phyloP scores from a whole-genome alignment of 2,329 filamentous ascomycete species.

The Cladophialophora chaetospira region DNA sequence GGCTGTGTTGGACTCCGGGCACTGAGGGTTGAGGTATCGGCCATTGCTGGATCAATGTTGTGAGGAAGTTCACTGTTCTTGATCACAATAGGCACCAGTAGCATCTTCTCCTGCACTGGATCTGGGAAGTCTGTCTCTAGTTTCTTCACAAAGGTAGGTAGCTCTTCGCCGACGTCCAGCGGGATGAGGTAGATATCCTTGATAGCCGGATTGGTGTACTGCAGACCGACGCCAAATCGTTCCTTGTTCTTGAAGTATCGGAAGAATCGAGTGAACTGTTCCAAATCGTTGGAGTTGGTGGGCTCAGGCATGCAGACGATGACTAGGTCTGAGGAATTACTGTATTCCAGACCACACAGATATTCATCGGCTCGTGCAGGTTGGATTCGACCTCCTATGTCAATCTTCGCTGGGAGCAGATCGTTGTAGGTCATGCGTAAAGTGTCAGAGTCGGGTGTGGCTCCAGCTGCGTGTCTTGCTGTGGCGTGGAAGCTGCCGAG shows the following conservation, averaged over 20 bases:
- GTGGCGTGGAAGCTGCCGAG: constrained; percentile 73
- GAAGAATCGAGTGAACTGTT: constrained; percentile 74
- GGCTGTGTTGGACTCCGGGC: constrained; percentile 20
- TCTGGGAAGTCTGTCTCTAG: constrained; percentile 83
- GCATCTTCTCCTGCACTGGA: constrained; percentile 70
- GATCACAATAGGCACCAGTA: constrained; percentile 84
- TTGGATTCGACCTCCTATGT: constrained; percentile 71
- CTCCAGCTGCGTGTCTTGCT: constrained; percentile 83
- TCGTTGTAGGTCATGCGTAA: constrained; percentile 63
- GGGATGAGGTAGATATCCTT: constrained; percentile 92
- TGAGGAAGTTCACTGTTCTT: constrained; percentile 56
- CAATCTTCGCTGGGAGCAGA: constrained; percentile 67
- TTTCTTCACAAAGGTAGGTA: constrained; percentile 86
- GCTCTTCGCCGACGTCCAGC: constrained; percentile 68
- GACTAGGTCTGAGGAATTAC: constrained; percentile 77
- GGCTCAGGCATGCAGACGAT: constrained; percentile 71
- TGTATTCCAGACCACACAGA: constrained; percentile 82
- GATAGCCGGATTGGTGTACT: constrained; percentile 72
- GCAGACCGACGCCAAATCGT: constrained; percentile 83
- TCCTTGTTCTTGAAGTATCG: constrained; percentile 82
- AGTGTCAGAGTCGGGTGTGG: constrained; percentile 51
- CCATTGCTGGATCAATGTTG: constrained; percentile 35
- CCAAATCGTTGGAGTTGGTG: constrained; percentile 45
- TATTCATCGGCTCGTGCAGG: constrained; percentile 86
- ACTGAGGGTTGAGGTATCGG: constrained; percentile 34